Base-by-base conservation (phyloP, 2,329 filamentous ascomycete species). In the Colletotrichum orchidophilum region DNA sequence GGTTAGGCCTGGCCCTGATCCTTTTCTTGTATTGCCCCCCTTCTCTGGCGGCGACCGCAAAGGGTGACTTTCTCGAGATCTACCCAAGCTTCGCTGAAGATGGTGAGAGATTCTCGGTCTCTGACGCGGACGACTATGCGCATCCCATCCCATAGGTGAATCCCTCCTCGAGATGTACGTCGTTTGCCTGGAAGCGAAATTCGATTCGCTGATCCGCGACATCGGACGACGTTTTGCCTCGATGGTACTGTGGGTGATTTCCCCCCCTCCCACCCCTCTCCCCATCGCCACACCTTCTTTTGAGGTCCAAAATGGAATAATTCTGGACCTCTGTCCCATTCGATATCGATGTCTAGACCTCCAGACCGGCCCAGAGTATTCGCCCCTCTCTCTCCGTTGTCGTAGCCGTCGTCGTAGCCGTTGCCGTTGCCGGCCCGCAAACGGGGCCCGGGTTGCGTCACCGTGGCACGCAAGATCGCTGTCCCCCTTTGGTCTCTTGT, bases 241-340 rank as follows among this genome's bases (percentile, higher is more conserved):
- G 18, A 50, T 18, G 27, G n/a, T n/a, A n/a, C n/a, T n/a, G n/a
- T n/a, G n/a, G n/a, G n/a, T n/a, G n/a, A n/a, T n/a, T n/a, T n/a
- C n/a, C n/a, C n/a, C n/a, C n/a, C n/a, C n/a, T n/a, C n/a, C n/a
- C n/a, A n/a, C n/a, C n/a, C n/a, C n/a, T 27, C 21, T 33, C 13
- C 8, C 13, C 35, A n/a, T 63, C 52, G 64, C 68, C 64, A 68
- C 58, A 57, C 50, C 54, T 66, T 70, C 60, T 53, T 60, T 66
- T 24, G 18, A 24, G 39, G 67, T 67, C 42, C 24, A 21, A 42
- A 35, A 26, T 15, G 52, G 8, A 33, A 7, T n/a, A 26, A 33
- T 63, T 68, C 55, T n/a, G 29, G 33, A n/a, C 29, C 33, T 46
- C 18, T 46, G 15, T 46, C 33, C n/a, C 21, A n/a, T 24, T 42